Base-by-base conservation (phyloP, 2,329 filamentous ascomycete species). In the Talaromyces amestolkiae region DNA sequence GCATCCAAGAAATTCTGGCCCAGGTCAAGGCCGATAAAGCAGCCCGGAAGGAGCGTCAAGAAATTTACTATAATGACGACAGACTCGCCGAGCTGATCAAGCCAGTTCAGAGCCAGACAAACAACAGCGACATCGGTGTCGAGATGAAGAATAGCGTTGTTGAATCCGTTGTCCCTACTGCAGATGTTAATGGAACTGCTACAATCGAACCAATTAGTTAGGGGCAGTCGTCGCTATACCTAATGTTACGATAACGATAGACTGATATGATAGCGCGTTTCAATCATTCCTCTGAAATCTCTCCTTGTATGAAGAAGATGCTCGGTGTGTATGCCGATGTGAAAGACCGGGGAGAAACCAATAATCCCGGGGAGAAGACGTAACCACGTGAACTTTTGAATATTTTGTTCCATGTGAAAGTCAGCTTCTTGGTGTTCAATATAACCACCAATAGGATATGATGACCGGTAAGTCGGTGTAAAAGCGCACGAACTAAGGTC, bases 1-100 rank as follows among this genome's bases (percentile, higher is more conserved):
- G 70, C n/a, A 73, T 74, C 33, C 64, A 72, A 15, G 67, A 71
- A 58, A 74, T 74, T 24, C 69, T 74, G 13, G 56, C 66, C 9
- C 69, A 71, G 58, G 70, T 71, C 51, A 73, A 71, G 60, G 68
- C 67, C 27, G 69, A 74, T 33, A 69, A 71, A 58, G 69, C 68
- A 49, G 71, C 69, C 39, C 68, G 66, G 17, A 70, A 64, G 45
- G 53, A 68, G 45, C 67, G 66, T 1, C 24, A 69, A 31, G 70
- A 72, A 53, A 63, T 47, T 2, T 74, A 69, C 58, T 72, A 73
- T 49, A 69, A 73, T 41, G 71, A 73, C 60, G 64, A 61, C 6
- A 64, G 61, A 27, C 65, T 70, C 24, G 68, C 64, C 1, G 58
- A 68, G 41, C 19, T 69, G 22, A 15, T 43, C 31, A 56, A 56